A percentile compares a stretch with the other conserved stretches of the same genome.
phyloP scores from a whole-genome alignment of 1,284 basidiomycete genomes.

The Ganoderma lingzhi region DNA sequence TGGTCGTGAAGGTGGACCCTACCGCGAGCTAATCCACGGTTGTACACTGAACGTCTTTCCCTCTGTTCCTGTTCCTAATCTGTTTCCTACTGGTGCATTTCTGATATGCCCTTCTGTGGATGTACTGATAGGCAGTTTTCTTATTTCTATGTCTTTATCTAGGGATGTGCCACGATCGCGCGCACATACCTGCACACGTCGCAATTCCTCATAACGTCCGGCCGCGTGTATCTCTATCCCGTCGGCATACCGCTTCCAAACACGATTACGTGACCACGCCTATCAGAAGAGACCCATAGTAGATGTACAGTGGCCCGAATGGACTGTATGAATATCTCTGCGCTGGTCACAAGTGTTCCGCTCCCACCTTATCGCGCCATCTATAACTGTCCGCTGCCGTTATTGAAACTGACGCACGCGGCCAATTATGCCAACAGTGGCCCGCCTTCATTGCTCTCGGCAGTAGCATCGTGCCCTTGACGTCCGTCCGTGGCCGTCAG shows the following conservation, averaged over 20 bases:
- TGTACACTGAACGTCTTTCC: neutral
- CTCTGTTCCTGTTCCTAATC: neutral
- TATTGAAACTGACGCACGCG: slow-evolving; percentile 5
- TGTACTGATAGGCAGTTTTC: neutral
- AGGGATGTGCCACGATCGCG: slow-evolving; percentile 1
- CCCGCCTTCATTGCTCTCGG: neutral
- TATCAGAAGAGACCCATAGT: neutral
- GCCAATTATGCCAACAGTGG: slow-evolving; percentile 11
- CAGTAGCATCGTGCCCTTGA: neutral
- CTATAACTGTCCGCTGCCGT: neutral
- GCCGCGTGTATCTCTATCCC: neutral
- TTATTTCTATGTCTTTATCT: neutral
- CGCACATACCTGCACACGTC: neutral
- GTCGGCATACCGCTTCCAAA: neutral
- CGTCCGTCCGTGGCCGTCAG: neutral
- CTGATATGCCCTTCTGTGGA: neutral
- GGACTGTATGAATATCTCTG: neutral
- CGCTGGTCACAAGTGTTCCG: neutral
- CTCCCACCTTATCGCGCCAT: slow-evolving; percentile 21
- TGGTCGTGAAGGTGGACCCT: slow-evolving; percentile 50
- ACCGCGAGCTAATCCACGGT: slow-evolving; percentile 17
- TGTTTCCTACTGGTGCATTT: neutral
- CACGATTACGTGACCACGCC: slow-evolving; percentile 23
- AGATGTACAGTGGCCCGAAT: neutral
- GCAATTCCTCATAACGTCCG: neutral